Percentiles rank a stretch among this genome's conserved stretches.
phyloP scores from a whole-genome alignment of 192 early-diverging fungal species.

The Anaeromyces robustus region DNA sequence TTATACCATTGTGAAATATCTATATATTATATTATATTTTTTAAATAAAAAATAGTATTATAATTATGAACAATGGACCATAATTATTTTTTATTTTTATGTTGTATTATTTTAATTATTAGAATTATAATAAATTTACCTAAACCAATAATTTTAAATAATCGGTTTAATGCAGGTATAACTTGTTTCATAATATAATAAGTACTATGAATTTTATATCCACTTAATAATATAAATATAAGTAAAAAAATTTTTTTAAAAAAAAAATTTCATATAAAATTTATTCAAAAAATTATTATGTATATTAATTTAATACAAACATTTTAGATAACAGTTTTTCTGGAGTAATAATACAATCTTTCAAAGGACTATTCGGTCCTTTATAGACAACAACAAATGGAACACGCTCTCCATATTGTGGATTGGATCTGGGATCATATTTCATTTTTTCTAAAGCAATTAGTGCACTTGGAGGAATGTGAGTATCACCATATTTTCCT shows the following conservation, averaged over 20 bases:
- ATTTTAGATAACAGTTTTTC: slow-evolving; percentile 20
- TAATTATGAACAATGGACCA: no score
- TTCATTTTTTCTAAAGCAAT: slow-evolving; percentile 51
- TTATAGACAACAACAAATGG: slow-evolving; percentile 71
- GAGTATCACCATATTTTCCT: slow-evolving; percentile 38
- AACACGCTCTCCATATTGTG: slow-evolving; percentile 75
- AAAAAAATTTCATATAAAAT: neutral
- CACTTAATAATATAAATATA: slow-evolving; percentile 8
- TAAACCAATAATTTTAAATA: slow-evolving; percentile 65
- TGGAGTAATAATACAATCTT: slow-evolving; percentile 57
- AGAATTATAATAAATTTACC: slow-evolving; percentile 10
- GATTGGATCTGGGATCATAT: slow-evolving; percentile 54
- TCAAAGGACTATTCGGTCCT: slow-evolving; percentile 45
- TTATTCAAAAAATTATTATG: neutral
- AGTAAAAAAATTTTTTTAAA: no score
- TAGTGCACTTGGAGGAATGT: slow-evolving; percentile 51
- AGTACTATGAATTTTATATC: slow-evolving; percentile 50
- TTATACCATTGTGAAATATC: slow-evolving; percentile 6
- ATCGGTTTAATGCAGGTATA: slow-evolving; percentile 56
- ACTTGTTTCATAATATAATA: slow-evolving; percentile 82
- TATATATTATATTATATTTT: neutral
- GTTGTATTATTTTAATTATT: no score
- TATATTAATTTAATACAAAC: neutral
- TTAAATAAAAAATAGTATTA: no score
- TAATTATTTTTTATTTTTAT: no score